Evolutionary conservation across 805 yeast species (phyloP).

Genomic region (Candida glaebosa): DNA sequence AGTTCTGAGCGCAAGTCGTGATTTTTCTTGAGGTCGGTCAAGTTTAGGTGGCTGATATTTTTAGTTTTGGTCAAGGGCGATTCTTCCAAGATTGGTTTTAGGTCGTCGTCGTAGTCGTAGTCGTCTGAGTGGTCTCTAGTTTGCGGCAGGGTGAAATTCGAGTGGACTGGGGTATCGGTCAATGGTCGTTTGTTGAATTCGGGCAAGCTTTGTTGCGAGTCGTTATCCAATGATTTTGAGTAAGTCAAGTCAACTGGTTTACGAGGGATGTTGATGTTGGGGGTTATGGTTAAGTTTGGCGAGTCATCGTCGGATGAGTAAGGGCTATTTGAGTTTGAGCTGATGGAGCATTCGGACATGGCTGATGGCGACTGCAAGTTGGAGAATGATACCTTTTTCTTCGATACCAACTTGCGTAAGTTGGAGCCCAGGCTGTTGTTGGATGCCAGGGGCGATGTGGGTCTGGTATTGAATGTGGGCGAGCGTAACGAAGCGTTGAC

Average conservation of each 20-base stretch:
- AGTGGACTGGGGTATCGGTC: constrained; percentile 70
- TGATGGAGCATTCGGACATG: neutral
- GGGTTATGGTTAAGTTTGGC: too few species aligned
- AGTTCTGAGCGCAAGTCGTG: constrained; percentile 8
- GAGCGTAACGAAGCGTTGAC: too few species aligned
- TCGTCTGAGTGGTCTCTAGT: constrained; percentile 28
- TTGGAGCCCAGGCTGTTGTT: neutral
- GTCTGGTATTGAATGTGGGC: too few species aligned
- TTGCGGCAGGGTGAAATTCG: constrained; percentile 54
- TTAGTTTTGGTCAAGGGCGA: constrained; percentile 16
- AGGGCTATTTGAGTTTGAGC: constrained; percentile 1
- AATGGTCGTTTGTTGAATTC: constrained; percentile 69
- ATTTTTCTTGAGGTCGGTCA: constrained; percentile 26
- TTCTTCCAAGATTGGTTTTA: constrained; percentile 11
- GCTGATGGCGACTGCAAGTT: constrained; percentile 3
- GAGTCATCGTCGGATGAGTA: constrained; percentile 3
- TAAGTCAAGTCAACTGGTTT: constrained; percentile 1
- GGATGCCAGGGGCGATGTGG: neutral
- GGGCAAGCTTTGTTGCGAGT: constrained; percentile 31
- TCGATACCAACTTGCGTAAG: neutral
- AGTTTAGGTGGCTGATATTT: constrained; percentile 39
- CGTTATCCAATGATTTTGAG: constrained; percentile 14
- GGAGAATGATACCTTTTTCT: constrained; percentile 3
- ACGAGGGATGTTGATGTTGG: neutral
- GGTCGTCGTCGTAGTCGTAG: constrained; percentile 18